Evolutionary conservation across 1,284 basidiomycete species (phyloP).

Genomic region (Heterobasidion irregulare): DNA sequence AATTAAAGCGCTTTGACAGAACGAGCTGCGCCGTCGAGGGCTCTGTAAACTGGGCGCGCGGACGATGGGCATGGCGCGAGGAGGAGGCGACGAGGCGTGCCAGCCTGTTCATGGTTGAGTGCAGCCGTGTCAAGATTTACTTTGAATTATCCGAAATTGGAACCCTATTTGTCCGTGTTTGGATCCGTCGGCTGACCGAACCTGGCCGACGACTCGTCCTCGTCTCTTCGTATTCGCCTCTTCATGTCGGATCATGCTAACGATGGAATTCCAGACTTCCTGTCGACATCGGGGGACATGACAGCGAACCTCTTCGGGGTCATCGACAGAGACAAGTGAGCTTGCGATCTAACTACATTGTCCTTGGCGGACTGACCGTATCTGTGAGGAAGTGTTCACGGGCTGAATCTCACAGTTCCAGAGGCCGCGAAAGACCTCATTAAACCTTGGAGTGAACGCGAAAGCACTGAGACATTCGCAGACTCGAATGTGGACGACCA

Average conservation of each 20-base stretch:
- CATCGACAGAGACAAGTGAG: conserved; percentile 70
- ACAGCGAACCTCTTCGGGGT: conserved; percentile 49
- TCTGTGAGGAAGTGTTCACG: conserved; percentile 53
- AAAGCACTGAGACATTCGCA: conserved; percentile 53
- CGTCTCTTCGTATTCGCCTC: not conserved
- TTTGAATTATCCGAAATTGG: not conserved
- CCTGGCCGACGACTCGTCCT: not conserved
- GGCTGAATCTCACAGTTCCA: conserved; percentile 67
- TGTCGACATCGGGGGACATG: conserved; percentile 30
- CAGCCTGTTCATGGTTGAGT: conserved; percentile 5
- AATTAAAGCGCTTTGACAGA: conserved; percentile 6
- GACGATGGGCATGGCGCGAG: conserved; percentile 3
- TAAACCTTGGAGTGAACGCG: conserved; percentile 74
- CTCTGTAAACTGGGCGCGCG: not conserved
- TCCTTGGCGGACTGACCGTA: conserved; percentile 4
- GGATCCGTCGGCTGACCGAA: not conserved
- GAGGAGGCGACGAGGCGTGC: conserved; percentile 2
- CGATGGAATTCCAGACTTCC: not conserved
- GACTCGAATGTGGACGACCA: conserved; percentile 78
- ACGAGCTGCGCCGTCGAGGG: not conserved
- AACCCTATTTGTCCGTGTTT: conserved; percentile 1
- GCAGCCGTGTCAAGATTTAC: not conserved
- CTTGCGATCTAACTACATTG: conserved; percentile 6
- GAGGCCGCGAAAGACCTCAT: conserved; percentile 69
- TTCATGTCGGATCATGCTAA: not conserved